Percentiles rank a stretch among this genome's conserved stretches.
Conservation (phyloP, 768 basidiomycete genomes). For the Mycena chlorophos region DNA sequence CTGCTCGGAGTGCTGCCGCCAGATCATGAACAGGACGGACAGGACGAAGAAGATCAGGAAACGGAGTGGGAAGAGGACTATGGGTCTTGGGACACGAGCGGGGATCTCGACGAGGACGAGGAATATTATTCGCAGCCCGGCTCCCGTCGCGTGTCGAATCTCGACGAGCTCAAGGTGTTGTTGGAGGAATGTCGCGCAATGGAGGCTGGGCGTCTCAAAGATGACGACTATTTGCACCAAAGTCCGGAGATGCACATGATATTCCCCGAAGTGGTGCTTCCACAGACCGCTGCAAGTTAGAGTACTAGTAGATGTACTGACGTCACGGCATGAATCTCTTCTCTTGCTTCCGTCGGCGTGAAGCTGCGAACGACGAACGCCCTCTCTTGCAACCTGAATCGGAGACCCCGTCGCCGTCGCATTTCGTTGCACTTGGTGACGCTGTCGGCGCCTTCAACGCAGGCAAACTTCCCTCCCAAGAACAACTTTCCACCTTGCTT, state of each 20-base stretch:
- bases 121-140: constrained; percentile 35
- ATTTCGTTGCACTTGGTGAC: constrained; percentile 35
- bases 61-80: constrained; percentile 34
- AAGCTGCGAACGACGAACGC: constrained; percentile 22
- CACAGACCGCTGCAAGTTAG: too few relatives aligned
- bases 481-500: constrained; percentile 33
- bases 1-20: constrained; percentile 53
- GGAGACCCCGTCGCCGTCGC: background rate
- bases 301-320: too few relatives aligned
- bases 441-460: constrained; percentile 36
- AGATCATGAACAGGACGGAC: constrained; percentile 29
- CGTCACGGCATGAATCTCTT: background rate
- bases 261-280: constrained; percentile 24
- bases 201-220: constrained; percentile 43
- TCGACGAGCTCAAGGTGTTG: constrained; percentile 53
- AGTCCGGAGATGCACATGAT: constrained; percentile 23
- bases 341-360: constrained; percentile 18
- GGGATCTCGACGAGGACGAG: constrained; percentile 31
- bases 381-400: constrained; percentile 17
- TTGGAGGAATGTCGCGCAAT: constrained; percentile 58
- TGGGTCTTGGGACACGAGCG: constrained; percentile 16
- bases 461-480: constrained; percentile 42
- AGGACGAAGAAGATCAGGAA: constrained; percentile 29
- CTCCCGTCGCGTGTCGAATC: constrained; percentile 25
- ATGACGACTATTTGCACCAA: constrained; percentile 29